Evolutionary conservation across 176 grass and related monocot species (phyloP), one percentile per base, ranked within the genome.

Genomic region (Aegilops longissima): DNA sequence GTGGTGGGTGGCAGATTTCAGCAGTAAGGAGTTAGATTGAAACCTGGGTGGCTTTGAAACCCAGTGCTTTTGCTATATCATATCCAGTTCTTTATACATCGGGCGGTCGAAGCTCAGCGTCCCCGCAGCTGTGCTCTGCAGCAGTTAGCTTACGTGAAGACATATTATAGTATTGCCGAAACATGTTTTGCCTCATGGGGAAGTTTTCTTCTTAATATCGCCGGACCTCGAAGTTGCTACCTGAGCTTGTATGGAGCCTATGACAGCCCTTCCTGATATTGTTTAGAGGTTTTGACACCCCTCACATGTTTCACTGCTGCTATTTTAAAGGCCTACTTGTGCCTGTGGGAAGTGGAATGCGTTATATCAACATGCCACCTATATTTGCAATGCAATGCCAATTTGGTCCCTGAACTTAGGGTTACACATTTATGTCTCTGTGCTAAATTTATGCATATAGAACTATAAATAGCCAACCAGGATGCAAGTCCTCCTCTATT

Each of bases 1-100:
- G 78, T 34, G 29, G 76, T 87, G 65, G 67, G 77, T 51, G 72
- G 72, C 65, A 62, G 84, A 89, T 84, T 67, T 89, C 27, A 83
- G 31, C 36, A 62, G 42, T 7, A 82, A 49, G 49, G 79, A 58
- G 78, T 61, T 80, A 61, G 61, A 58, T 75, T 61, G 82, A 83
- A 83, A 24, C 9, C 14, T 35, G 82, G 83, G 73, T 85, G 20
- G 8, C 12, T 68, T 12, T 70, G 52, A 84, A 84, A 85, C 51
- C 23, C 69, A 52, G 18, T 18, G 20, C 35, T 29, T 59, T 29
- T 59, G 71, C 12, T 51, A 65, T 51, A 72, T 51, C 16, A 16
- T 9, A 4, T 67, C 12, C 5, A 63, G 59, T 61, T n/a, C 9
- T 73, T 54, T 84, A 27, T 80, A 78, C 59, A 21, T 75, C 8